Conservation (phyloP, 768 basidiomycete genomes). For the Auriculariales sp. region DNA sequence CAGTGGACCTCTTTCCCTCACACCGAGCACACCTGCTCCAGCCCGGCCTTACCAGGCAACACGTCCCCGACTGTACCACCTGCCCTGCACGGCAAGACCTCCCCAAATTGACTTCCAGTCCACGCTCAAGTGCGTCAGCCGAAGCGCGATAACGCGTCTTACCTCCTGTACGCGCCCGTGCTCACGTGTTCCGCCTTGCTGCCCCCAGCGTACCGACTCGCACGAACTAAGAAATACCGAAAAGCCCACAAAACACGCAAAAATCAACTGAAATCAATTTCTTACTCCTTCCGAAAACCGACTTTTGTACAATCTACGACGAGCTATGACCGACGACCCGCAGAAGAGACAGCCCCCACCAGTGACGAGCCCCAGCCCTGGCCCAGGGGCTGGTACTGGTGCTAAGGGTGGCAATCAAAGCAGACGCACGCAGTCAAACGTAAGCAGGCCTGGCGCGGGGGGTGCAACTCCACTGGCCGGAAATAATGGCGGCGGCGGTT, state of each 20-base stretch:
- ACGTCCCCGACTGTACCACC: slow-evolving; percentile 49
- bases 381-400: background rate
- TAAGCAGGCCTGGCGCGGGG: background rate
- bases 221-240: background rate
- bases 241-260: background rate
- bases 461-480: too few relatives aligned
- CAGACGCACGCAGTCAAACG: background rate
- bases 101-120: background rate
- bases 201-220: background rate
- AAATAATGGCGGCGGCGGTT: slow-evolving; percentile 20
- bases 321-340: background rate
- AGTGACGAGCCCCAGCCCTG: background rate
- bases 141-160: too few relatives aligned
- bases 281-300: background rate
- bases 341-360: background rate
- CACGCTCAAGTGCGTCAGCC: too few relatives aligned
- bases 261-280: background rate
- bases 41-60: slow-evolving; percentile 25
- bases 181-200: too few relatives aligned
- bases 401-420: background rate
- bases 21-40: background rate
- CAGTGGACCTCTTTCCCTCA: background rate
- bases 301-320: too few relatives aligned
- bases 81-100: slow-evolving; percentile 67
- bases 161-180: too few relatives aligned